These are phyloP conservation scores for Brachypodium distachyon DNA, from an alignment of 202 grass and related monocot genomes.

Conservation along the genomic window DNA sequence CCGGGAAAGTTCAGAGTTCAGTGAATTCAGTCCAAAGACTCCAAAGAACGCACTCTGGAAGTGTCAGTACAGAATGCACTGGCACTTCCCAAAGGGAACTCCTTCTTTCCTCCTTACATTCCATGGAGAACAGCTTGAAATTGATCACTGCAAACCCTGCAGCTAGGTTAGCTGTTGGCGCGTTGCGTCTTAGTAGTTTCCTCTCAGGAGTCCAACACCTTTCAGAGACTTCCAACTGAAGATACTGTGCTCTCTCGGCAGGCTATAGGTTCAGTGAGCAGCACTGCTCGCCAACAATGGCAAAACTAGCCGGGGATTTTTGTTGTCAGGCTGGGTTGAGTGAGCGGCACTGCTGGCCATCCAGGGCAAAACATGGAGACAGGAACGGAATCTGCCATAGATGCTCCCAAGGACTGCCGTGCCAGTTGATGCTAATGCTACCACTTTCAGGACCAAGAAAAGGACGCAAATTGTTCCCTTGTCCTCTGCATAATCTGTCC, in stretches of 20 bases:
- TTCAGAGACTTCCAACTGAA: not conserved
- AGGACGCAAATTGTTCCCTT: not conserved
- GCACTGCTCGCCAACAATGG: not conserved
- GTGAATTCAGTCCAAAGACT: not conserved
- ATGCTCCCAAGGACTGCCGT: not conserved
- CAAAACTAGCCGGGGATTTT: not conserved
- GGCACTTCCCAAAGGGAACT: not conserved
- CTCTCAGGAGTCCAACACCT: not conserved
- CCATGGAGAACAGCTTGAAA: slow-evolving; percentile 20
- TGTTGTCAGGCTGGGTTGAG: not conserved
- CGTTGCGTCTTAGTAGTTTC: not conserved
- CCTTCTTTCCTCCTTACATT: not conserved
- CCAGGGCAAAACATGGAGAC: not conserved
- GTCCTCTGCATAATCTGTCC: not conserved
- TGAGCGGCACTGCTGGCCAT: not conserved
- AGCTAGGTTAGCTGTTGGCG: not conserved
- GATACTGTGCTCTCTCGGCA: not conserved
- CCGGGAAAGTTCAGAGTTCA: not conserved
- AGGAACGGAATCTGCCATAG: not conserved
- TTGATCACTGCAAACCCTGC: not conserved
- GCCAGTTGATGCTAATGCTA: not conserved
- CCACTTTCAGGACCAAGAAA: not conserved
- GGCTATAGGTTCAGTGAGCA: not conserved
- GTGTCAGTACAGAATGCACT: not conserved
- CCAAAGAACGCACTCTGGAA: not conserved